Conservation (phyloP, 371 early-diverging fungal species). For the Circinella minor region DNA sequence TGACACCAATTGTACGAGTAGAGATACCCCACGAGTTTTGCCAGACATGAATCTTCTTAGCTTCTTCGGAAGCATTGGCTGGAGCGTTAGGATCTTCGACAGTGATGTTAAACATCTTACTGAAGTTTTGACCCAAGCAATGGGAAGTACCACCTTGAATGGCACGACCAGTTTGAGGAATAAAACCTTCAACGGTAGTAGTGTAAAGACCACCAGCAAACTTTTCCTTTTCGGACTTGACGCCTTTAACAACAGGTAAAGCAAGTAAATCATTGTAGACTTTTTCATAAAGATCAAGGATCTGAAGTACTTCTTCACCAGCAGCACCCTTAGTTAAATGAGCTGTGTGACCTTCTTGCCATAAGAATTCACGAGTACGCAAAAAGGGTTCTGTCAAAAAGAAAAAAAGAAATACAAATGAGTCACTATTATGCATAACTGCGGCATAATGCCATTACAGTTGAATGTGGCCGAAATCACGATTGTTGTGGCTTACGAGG, state of each 20-base stretch:
- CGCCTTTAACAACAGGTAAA: conserved; percentile 98
- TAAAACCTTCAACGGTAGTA: conserved; percentile 98
- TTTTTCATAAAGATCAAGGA: conserved; percentile 95
- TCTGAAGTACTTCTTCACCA: conserved; percentile 90
- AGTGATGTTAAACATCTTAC: conserved; percentile 93
- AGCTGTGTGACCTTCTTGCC: conserved; percentile 99
- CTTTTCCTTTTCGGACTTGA: conserved; percentile 99
- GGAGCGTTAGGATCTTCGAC: conserved; percentile 54
- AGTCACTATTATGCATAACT: background rate
- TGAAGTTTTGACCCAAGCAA: conserved; percentile 99
- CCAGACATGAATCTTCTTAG: conserved; percentile 83
- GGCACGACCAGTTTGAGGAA: conserved; percentile 98
- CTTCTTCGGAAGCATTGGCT: conserved; percentile 43
- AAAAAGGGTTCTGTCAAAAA: conserved; percentile 89
- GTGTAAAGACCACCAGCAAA: conserved; percentile 99
- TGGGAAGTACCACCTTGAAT: conserved; percentile 99
- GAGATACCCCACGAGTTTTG: conserved; percentile 99
- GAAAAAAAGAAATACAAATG: background rate
- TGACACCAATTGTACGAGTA: conserved; percentile 99
- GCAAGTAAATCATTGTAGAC: conserved; percentile 99
- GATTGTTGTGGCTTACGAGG: conserved; percentile 70
- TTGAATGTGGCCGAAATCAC: too few species aligned
- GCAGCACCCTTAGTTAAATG: conserved; percentile 93
- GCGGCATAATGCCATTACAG: too few species aligned
- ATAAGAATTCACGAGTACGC: conserved; percentile 99